Evolutionary conservation across 495 filamentous ascomycete species (phyloP).

Genomic region (Staphylotrichum longicolle): DNA sequence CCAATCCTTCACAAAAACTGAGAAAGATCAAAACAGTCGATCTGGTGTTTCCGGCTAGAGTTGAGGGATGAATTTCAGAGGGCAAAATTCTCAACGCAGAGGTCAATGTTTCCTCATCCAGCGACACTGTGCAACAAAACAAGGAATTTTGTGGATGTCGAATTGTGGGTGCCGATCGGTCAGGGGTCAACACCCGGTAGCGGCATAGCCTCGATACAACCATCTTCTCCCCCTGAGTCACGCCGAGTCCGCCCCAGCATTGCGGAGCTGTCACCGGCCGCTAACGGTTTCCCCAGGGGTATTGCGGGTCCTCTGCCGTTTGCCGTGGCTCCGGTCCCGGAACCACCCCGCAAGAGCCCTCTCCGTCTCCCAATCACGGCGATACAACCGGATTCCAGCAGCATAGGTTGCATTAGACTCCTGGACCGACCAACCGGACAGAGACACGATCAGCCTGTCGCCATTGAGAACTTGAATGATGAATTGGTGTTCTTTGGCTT

Average conservation of each 20-base stretch:
- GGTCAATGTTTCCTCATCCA: too few relatives aligned
- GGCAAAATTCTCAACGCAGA: too few relatives aligned
- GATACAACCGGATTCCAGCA: background rate
- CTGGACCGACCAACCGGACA: background rate
- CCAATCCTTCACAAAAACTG: background rate
- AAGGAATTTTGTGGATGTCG: background rate
- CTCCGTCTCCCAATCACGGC: background rate
- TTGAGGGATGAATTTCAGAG: too few relatives aligned
- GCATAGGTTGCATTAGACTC: background rate
- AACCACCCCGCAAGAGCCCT: background rate
- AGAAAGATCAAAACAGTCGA: background rate
- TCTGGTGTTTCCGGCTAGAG: too few relatives aligned
- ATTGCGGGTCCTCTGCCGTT: background rate
- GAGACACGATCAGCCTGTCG: background rate
- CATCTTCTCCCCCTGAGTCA: constrained; percentile 16
- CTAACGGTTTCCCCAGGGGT: constrained; percentile 3
- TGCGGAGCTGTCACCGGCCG: constrained; percentile 4
- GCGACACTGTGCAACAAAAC: background rate
- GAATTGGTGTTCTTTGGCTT: background rate
- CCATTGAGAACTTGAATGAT: background rate
- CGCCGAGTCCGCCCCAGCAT: background rate
- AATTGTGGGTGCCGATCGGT: background rate
- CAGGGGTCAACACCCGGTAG: background rate
- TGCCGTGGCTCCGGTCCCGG: constrained; percentile 7
- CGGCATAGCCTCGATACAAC: constrained; percentile 6